Base-by-base conservation (phyloP, 2,329 filamentous ascomycete species). In the Arthroderma sp. region DNA sequence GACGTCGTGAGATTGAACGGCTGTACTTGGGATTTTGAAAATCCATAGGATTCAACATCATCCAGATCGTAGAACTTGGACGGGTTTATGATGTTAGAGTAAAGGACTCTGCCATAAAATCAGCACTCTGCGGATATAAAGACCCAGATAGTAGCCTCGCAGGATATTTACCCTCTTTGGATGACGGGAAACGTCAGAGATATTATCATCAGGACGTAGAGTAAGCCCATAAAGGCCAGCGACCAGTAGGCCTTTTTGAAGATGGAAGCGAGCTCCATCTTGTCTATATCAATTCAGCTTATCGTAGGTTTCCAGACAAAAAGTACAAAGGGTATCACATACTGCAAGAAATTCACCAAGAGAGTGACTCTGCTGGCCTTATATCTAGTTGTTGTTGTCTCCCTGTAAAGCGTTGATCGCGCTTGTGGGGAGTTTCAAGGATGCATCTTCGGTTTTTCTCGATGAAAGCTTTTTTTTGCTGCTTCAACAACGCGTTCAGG, bases 11-110 rank as follows among this genome's bases (percentile, higher is more conserved):
- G 65, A 40, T 76, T 78, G 61, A 96, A 95, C 0, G 89, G 84
- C 4, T 86, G 87, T 2, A 94, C 83, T 66, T 96, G 89, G 54
- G 87, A 86, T 58, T 78, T 83, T 44, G 85, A 78, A 62, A 94
- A 95, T 0, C 88, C 88, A 72, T 86, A 94, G 52, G 75, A 74
- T 59, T 94, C 83, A 0, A 87, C 85, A 48, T 79, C 71, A 50
- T 86, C 77, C 37, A 88, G 62, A 58, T 93, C 77, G 52, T 82
- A 72, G 75, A 78, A 87, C 60, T 74, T 77, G 3, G 76, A 70
- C 2, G 80, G 82, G 51, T 86, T 81, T 53, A 94, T 61, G 50
- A 82, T 83, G 64, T 96, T 82, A 29, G 82, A 80, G 60, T 96
- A 98, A 4, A 95, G 63, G 27, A 83, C 80, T 58, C 87, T 93